Evolutionary conservation across 768 basidiomycete species (phyloP).

Genomic region (Lactifluus rugatus): DNA sequence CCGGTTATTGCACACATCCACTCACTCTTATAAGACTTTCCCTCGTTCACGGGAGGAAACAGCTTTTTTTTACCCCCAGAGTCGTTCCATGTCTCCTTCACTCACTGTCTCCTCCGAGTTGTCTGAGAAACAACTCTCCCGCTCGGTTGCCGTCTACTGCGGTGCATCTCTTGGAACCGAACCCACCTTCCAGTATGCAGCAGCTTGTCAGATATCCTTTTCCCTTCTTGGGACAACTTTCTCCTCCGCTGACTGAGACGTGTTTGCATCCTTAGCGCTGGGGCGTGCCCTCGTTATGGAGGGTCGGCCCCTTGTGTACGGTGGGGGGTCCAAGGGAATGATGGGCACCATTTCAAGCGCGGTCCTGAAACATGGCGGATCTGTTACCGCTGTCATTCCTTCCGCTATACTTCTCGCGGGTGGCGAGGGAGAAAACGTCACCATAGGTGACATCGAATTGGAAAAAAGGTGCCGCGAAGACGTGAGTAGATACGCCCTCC

Average conservation of each 20-base stretch:
- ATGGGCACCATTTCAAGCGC: slow-evolving; percentile 77
- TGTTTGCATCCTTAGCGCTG: slow-evolving; percentile 38
- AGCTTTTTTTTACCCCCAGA: neutral
- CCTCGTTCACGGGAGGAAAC: neutral
- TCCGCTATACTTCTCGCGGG: slow-evolving; percentile 60
- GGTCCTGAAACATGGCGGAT: slow-evolving; percentile 55
- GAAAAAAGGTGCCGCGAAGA: slow-evolving; percentile 28
- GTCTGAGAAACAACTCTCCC: neutral
- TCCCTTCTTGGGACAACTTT: neutral
- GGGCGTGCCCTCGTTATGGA: slow-evolving; percentile 59
- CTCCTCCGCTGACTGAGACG: neutral
- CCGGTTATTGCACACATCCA: neutral
- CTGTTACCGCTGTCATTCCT: slow-evolving; percentile 71
- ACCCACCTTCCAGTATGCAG: slow-evolving; percentile 55
- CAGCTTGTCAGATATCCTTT: slow-evolving; percentile 44
- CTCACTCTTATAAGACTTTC: neutral
- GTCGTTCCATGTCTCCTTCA: neutral
- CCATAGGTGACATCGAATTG: slow-evolving; percentile 23
- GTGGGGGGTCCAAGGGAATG: slow-evolving; percentile 73
- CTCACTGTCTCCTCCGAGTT: neutral
- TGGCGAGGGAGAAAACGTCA: slow-evolving; percentile 48
- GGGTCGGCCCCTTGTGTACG: slow-evolving; percentile 68
- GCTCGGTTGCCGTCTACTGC: slow-evolving; percentile 75
- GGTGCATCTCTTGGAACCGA: slow-evolving; percentile 62
- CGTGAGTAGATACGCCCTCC: slow-evolving; percentile 22